A percentile compares a stretch with the other conserved stretches of the same genome.
phyloP scores from a whole-genome alignment of 345 rosid species.

The Schrenkiella parvula region DNA sequence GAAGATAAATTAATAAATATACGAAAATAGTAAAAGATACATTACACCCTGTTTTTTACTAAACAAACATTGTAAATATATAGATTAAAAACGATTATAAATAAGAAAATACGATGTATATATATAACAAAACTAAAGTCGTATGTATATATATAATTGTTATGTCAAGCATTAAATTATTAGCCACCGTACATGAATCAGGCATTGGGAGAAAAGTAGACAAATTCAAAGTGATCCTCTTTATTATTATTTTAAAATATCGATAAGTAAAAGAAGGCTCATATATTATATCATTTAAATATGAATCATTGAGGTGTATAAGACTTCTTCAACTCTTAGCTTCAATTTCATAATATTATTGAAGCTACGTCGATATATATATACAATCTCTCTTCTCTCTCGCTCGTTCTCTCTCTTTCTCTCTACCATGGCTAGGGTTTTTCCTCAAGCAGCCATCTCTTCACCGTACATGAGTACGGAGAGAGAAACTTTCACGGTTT shows the following conservation, averaged over 20 bases:
- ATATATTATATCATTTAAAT: slow-evolving; percentile 12
- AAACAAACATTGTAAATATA: not conserved
- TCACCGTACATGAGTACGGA: slow-evolving; percentile 30
- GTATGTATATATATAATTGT: not conserved
- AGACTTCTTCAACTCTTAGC: slow-evolving; percentile 33
- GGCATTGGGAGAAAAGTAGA: slow-evolving; percentile 11
- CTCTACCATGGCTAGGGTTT: slow-evolving; percentile 44
- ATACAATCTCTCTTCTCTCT: not conserved
- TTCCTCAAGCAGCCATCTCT: slow-evolving; percentile 39
- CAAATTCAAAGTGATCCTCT: slow-evolving; percentile 20
- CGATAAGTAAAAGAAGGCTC: slow-evolving; percentile 16
- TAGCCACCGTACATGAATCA: slow-evolving; percentile 23
- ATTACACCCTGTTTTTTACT: not conserved
- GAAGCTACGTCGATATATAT: not conserved
- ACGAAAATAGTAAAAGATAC: not conserved
- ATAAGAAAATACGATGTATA: not conserved
- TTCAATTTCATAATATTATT: slow-evolving; percentile 10
- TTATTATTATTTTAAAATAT: not conserved
- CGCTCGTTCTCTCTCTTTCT: not conserved
- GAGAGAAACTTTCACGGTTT: slow-evolving; percentile 52
- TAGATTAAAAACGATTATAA: not conserved
- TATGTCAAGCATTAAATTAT: slow-evolving; percentile 18
- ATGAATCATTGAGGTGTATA: slow-evolving; percentile 22
- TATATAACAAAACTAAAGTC: not conserved
- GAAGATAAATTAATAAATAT: not conserved